Evolutionary conservation across 805 yeast species (phyloP).

Genomic region (Kodamaea nitidulidarum): DNA sequence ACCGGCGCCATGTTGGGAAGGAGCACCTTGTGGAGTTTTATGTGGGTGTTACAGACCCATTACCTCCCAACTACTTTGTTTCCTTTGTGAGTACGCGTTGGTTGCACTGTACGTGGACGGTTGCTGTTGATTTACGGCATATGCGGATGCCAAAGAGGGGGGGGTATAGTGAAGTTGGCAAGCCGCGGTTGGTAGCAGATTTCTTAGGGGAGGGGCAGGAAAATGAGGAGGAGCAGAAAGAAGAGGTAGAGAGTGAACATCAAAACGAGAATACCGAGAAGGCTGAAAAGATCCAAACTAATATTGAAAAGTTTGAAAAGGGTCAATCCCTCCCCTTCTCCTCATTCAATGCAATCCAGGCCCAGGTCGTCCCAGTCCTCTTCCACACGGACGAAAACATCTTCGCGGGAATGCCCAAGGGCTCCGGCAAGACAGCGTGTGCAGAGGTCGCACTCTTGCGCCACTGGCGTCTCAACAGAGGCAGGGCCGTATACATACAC

Average conservation of each 20-base stretch:
- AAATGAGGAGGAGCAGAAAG: too few species aligned
- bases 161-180: constrained; percentile 54
- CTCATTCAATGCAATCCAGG: constrained; percentile 67
- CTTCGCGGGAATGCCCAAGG: constrained; percentile 69
- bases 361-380: constrained; percentile 61
- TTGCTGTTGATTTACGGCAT: constrained; percentile 54
- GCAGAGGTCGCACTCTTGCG: constrained; percentile 71
- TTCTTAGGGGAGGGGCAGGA: constrained; percentile 16
- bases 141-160: constrained; percentile 60
- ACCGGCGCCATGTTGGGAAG: constrained; percentile 44
- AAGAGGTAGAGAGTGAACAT: background rate
- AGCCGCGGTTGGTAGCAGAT: constrained; percentile 49
- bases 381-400: constrained; percentile 56
- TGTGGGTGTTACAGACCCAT: constrained; percentile 54
- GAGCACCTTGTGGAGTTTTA: constrained; percentile 63
- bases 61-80: constrained; percentile 68
- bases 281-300: too few species aligned
- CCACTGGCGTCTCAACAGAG: constrained; percentile 67
- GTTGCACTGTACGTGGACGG: constrained; percentile 67
- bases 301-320: too few species aligned
- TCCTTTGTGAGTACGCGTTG: constrained; percentile 76
- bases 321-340: constrained; percentile 27
- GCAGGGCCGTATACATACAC: constrained; percentile 68
- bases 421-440: constrained; percentile 67
- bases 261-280: too few species aligned